A percentile compares a stretch with the other conserved stretches of the same genome.
phyloP scores from a whole-genome alignment of 345 rosid genomes.

The Noccaea caerulescens region DNA sequence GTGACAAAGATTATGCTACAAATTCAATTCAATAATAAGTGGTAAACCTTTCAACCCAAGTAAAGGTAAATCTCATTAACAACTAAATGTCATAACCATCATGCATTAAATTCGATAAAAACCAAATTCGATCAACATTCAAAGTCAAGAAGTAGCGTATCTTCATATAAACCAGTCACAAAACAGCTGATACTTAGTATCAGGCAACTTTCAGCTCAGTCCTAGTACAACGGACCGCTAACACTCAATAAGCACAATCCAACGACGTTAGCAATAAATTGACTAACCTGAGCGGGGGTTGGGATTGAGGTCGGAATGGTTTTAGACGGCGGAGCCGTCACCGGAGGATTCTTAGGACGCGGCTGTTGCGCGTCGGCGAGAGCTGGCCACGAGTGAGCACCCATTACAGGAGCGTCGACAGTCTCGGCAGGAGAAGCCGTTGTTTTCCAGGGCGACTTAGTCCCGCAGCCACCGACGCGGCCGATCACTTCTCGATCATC shows the following conservation, averaged over 20 bases:
- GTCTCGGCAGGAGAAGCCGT: slow-evolving; percentile 44
- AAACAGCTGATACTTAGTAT: not conserved
- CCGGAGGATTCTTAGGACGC: slow-evolving; percentile 48
- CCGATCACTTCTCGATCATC: slow-evolving; percentile 43
- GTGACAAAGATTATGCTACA: not conserved
- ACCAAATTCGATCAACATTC: slow-evolving; percentile 6
- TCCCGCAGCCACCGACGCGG: slow-evolving; percentile 29
- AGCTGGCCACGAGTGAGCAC: slow-evolving; percentile 88
- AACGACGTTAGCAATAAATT: not conserved
- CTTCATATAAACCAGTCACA: slow-evolving; percentile 9
- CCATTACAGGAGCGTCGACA: slow-evolving; percentile 70
- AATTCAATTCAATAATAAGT: not conserved
- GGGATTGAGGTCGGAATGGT: slow-evolving; percentile 27
- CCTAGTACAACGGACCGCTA: not conserved
- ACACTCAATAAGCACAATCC: not conserved
- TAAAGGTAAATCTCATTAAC: slow-evolving; percentile 13
- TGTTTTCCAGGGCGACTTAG: slow-evolving; percentile 86
- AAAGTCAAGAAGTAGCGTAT: not conserved
- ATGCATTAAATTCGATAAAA: slow-evolving; percentile 15
- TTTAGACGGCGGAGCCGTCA: slow-evolving; percentile 42
- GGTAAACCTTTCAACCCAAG: slow-evolving; percentile 2
- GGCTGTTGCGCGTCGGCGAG: slow-evolving; percentile 70
- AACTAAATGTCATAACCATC: slow-evolving; percentile 9
- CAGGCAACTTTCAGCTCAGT: not conserved
- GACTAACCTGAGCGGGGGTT: slow-evolving; percentile 47